These are phyloP conservation scores for Falciphora oryzae DNA, from an alignment of 2,329 filamentous ascomycete species.

Conservation along the genomic window DNA sequence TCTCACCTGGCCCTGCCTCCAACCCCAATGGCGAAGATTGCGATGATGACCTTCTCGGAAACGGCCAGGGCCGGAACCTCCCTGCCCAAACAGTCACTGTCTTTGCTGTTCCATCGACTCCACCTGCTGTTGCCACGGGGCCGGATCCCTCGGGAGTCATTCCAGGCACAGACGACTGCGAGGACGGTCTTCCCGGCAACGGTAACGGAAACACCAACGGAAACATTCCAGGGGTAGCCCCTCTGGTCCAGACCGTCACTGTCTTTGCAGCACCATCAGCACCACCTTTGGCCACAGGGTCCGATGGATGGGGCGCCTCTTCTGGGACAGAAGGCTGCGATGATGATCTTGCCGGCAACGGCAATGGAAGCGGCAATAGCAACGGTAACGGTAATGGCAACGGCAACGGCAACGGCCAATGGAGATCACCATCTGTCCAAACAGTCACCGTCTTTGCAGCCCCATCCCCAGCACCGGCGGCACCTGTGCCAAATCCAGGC, in stretches of 20 bases:
- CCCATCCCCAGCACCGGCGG: background rate
- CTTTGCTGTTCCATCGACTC: background rate
- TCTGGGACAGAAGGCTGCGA: background rate
- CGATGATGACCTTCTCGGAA: background rate
- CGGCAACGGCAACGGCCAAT: background rate
- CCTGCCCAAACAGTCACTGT: background rate
- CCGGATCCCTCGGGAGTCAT: no score
- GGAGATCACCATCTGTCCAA: background rate
- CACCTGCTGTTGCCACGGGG: background rate
- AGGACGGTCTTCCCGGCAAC: background rate
- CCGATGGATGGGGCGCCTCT: background rate
- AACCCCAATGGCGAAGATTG: background rate
- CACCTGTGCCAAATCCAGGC: background rate
- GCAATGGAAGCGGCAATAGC: background rate
- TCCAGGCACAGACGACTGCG: background rate
- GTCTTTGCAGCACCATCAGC: background rate
- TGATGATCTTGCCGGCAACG: background rate
- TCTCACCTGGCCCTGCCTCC: background rate
- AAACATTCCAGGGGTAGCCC: background rate
- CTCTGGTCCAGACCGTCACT: background rate
- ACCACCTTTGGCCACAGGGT: no score
- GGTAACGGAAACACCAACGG: background rate
- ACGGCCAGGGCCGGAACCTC: background rate
- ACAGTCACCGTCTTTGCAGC: background rate
- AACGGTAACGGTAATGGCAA: background rate